These are phyloP conservation scores for Candida sphagnicola DNA, from an alignment of 805 yeast genomes.

Conservation along the genomic window DNA sequence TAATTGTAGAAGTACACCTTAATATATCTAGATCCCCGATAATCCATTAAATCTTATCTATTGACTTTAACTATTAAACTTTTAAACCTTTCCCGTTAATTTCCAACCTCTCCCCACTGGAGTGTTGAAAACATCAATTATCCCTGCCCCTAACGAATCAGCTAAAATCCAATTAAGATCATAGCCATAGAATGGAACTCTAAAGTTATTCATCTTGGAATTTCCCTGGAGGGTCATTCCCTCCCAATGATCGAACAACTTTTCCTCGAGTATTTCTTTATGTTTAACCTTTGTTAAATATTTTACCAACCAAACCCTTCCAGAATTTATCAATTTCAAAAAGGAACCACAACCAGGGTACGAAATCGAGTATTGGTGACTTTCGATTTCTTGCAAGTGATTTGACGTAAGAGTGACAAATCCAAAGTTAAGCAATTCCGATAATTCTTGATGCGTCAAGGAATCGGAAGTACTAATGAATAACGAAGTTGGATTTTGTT, in stretches of 20 bases:
- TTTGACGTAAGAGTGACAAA: slow-evolving; percentile 43
- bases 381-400: slow-evolving; percentile 39
- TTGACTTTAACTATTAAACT: no score
- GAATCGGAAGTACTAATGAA: slow-evolving; percentile 19
- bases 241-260: slow-evolving; percentile 43
- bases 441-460: slow-evolving; percentile 23
- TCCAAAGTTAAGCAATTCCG: slow-evolving; percentile 36
- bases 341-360: slow-evolving; percentile 50
- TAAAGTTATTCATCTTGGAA: slow-evolving; percentile 33
- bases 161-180: slow-evolving; percentile 49
- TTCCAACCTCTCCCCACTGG: slow-evolving; percentile 59
- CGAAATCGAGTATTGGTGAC: slow-evolving; percentile 37
- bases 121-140: slow-evolving; percentile 48
- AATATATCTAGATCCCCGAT: no score
- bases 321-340: slow-evolving; percentile 40
- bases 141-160: slow-evolving; percentile 49
- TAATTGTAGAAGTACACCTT: no score
- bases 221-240: slow-evolving; percentile 24
- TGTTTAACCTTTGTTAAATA: slow-evolving; percentile 30
- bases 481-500: slow-evolving; percentile 22
- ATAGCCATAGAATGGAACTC: slow-evolving; percentile 48
- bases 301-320: slow-evolving; percentile 43
- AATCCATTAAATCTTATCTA: no score
- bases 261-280: slow-evolving; percentile 42
- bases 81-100: slow-evolving; percentile 46